Conservation (phyloP, 371 early-diverging fungal genomes). For the Mucor saturninus region DNA sequence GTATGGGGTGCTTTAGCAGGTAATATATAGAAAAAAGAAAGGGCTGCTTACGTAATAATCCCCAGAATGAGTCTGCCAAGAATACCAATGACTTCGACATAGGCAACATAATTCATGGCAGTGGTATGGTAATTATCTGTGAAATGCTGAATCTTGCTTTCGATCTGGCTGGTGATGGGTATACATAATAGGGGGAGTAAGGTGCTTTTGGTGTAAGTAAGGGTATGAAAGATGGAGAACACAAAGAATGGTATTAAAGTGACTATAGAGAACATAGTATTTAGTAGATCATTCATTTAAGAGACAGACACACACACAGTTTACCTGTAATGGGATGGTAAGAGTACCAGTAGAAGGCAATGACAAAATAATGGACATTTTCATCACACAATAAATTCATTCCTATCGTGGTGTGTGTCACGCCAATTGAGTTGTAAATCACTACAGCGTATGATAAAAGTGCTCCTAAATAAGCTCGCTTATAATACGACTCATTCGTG, state of each 20-base stretch:
- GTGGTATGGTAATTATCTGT: slow-evolving; percentile 67
- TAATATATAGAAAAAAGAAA: background rate
- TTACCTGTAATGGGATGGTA: slow-evolving; percentile 76
- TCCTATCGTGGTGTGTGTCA: slow-evolving; percentile 29
- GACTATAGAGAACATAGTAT: slow-evolving; percentile 44
- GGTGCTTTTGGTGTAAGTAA: slow-evolving; percentile 71
- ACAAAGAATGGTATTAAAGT: slow-evolving; percentile 80
- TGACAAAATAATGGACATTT: slow-evolving; percentile 85
- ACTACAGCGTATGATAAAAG: slow-evolving; percentile 82
- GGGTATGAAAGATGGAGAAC: slow-evolving; percentile 83
- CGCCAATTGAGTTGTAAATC: slow-evolving; percentile 82
- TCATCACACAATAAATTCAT: slow-evolving; percentile 72
- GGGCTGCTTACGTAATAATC: slow-evolving; percentile 54
- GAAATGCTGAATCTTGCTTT: slow-evolving; percentile 56
- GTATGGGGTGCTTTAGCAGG: too few species aligned
- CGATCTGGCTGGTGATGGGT: slow-evolving; percentile 38
- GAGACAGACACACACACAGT: too few species aligned
- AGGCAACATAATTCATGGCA: slow-evolving; percentile 76
- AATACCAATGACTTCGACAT: slow-evolving; percentile 78
- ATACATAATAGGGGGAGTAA: slow-evolving; percentile 63
- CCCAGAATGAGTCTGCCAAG: slow-evolving; percentile 68
- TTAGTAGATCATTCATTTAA: too few species aligned
- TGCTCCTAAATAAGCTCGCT: slow-evolving; percentile 73
- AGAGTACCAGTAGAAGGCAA: slow-evolving; percentile 82
- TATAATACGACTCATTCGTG: slow-evolving; percentile 51